These are phyloP conservation scores for Solanum sejunctum DNA, from an alignment of 257 asterid genomes.

Conservation along the genomic window DNA sequence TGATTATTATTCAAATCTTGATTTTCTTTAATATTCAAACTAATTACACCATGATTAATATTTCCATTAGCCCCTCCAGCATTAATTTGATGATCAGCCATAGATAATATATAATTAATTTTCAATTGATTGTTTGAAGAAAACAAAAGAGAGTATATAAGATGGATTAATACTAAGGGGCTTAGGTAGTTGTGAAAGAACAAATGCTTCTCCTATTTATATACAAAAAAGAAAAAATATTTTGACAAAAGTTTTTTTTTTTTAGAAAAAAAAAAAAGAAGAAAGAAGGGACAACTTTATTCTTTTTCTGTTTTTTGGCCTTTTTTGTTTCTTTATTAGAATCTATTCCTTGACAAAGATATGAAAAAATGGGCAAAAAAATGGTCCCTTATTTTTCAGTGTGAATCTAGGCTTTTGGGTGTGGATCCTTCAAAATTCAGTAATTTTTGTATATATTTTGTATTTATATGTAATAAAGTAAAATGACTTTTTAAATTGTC, in stretches of 20 bases:
- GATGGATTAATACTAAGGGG: background rate
- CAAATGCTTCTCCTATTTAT: background rate
- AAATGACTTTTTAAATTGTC: too few species aligned
- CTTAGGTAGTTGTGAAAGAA: background rate
- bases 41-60: constrained; percentile 14
- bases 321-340: background rate
- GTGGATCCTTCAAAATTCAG: background rate
- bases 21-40: constrained; percentile 38
- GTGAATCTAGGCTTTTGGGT: background rate
- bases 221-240: background rate
- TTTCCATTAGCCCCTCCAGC: constrained; percentile 32
- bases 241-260: background rate
- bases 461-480: too few species aligned
- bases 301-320: background rate
- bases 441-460: too few species aligned
- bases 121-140: background rate
- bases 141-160: background rate
- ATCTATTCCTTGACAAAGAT: background rate
- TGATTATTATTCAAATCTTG: constrained; percentile 11
- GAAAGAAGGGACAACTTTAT: background rate
- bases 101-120: background rate
- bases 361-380: background rate
- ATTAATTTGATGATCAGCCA: constrained; percentile 29
- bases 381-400: background rate
- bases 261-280: background rate